Conservation (phyloP, 352 stramenopile species). For the Globisporangium sylvaticum region DNA sequence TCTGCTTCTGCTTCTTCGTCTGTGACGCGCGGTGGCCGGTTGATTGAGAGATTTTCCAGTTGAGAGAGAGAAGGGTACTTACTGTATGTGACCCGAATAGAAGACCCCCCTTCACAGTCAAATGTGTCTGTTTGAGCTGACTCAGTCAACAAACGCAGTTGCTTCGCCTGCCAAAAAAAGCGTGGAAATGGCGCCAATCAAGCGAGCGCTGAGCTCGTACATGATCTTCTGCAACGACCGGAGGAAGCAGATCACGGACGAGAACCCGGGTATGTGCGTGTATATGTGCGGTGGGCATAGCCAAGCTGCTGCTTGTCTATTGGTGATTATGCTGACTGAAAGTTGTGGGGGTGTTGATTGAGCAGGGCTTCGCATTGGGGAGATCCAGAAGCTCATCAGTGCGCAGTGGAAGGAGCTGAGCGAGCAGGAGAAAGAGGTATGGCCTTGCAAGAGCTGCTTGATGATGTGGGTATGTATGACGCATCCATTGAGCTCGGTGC, state of each 20-base stretch:
- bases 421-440: slow-evolving; percentile 78
- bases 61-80: neutral
- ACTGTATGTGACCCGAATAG: slow-evolving; percentile 5
- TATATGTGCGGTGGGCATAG: neutral
- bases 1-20: neutral
- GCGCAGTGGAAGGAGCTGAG: slow-evolving; percentile 86
- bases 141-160: neutral
- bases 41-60: neutral
- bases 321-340: neutral
- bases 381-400: slow-evolving; percentile 89
- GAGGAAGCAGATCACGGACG: slow-evolving; percentile 58
- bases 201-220: slow-evolving; percentile 87
- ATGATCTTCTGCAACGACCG: slow-evolving; percentile 80
- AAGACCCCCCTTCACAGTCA: neutral
- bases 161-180: slow-evolving; percentile 9
- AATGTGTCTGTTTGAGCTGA: neutral
- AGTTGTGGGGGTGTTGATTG: neutral
- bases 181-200: slow-evolving; percentile 47
- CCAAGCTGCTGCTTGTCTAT: neutral
- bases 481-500: neutral
- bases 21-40: neutral
- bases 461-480: neutral
- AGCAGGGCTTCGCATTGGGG: slow-evolving; percentile 48
- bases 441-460: too few relatives aligned
- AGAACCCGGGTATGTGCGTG: slow-evolving; percentile 40